A percentile compares a stretch with the other conserved stretches of the same genome.
Evolutionary conservation across 768 basidiomycete genomes (phyloP).

Genomic region (Suillus lakei): DNA sequence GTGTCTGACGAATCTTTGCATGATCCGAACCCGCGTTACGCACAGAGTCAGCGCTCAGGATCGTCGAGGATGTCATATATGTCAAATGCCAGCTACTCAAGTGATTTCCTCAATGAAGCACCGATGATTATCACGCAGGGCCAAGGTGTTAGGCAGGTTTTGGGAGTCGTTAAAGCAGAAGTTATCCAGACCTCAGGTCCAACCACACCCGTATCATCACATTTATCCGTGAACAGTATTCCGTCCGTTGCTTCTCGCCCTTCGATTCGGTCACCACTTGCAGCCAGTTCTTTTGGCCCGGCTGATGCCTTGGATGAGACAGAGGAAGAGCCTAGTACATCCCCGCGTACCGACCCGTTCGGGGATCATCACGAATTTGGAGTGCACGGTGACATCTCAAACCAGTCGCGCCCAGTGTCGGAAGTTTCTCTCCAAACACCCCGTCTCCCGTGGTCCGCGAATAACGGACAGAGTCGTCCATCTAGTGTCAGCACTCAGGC

Average conservation of each 20-base stretch:
- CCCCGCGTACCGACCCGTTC: constrained; percentile 58
- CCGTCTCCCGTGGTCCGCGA: constrained; percentile 46
- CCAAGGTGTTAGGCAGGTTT: constrained; percentile 67
- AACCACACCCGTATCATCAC: constrained; percentile 31
- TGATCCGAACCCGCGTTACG: constrained; percentile 38
- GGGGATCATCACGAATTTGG: constrained; percentile 53
- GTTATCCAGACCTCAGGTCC: constrained; percentile 66
- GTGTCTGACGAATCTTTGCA: constrained; percentile 58
- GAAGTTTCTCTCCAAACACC: constrained; percentile 47
- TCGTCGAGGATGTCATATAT: constrained; percentile 70
- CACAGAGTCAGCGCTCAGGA: constrained; percentile 58
- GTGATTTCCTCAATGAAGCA: constrained; percentile 80
- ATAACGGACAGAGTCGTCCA: constrained; percentile 51
- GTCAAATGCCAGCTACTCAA: constrained; percentile 75
- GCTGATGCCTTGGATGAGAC: constrained; percentile 61
- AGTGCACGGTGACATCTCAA: constrained; percentile 21
- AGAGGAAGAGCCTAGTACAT: constrained; percentile 34
- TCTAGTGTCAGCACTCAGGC: constrained; percentile 69
- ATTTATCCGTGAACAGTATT: constrained; percentile 40
- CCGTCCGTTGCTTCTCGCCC: constrained; percentile 45
- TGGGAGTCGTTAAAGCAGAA: constrained; percentile 80
- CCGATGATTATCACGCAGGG: constrained; percentile 81
- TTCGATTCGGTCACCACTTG: constrained; percentile 66
- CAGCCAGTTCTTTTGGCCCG: constrained; percentile 73
- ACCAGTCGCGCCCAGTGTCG: constrained; percentile 31